Conservation (phyloP, 352 stramenopile genomes). For the Blastocystis sp. region DNA sequence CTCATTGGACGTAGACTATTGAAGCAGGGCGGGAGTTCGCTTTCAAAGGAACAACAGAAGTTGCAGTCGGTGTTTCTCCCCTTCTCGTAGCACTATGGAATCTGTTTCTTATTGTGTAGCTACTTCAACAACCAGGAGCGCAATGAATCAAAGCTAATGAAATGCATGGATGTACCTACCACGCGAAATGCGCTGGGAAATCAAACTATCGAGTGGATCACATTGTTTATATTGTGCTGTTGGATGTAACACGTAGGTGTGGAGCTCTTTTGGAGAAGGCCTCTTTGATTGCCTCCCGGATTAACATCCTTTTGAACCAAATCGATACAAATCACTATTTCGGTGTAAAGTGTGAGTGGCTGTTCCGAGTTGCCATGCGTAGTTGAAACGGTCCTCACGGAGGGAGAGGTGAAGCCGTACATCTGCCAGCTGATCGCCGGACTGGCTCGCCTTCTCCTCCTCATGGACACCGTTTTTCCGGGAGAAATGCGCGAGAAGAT, state of each 20-base stretch:
- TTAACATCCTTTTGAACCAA: conserved; percentile 7
- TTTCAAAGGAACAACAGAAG: neutral
- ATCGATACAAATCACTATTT: conserved; percentile 29
- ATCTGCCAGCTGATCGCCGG: neutral
- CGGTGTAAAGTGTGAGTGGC: conserved; percentile 3
- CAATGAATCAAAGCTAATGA: conserved; percentile 4
- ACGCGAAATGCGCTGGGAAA: conserved; percentile 7
- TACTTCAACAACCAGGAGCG: conserved; percentile 45
- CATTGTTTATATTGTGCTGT: neutral
- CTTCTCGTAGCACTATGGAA: neutral
- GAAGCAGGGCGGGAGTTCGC: neutral
- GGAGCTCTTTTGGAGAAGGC: conserved; percentile 4
- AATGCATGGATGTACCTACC: neutral
- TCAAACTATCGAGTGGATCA: conserved; percentile 6
- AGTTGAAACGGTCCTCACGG: neutral
- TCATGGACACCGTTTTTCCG: conserved; percentile 20
- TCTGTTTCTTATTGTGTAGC: neutral
- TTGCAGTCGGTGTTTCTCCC: neutral
- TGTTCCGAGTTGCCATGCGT: neutral
- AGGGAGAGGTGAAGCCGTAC: neutral
- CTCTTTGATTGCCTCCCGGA: neutral
- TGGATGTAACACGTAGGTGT: neutral
- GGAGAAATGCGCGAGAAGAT: conserved; percentile 46
- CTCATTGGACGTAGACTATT: neutral
- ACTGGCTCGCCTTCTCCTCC: conserved; percentile 1